Percentiles rank a stretch among this genome's conserved stretches.
These are phyloP conservation scores for Orbilia oligospora DNA, from an alignment of 2,329 filamentous ascomycete genomes.

Conservation along the genomic window DNA sequence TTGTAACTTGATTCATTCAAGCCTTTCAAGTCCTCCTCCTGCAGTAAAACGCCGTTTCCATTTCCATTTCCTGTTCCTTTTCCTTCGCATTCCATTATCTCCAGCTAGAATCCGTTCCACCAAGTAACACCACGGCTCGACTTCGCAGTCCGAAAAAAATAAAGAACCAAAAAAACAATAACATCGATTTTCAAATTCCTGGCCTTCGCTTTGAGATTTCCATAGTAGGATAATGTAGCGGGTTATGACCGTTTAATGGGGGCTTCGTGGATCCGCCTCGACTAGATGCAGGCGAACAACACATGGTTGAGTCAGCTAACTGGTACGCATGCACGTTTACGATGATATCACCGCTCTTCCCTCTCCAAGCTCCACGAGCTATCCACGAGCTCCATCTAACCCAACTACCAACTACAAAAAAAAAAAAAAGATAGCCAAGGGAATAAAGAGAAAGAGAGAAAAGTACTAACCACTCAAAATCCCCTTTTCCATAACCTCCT, in stretches of 20 bases:
- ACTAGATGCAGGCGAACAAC: constrained; percentile 7
- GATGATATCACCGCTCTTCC: constrained; percentile 6
- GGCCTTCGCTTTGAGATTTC: neutral
- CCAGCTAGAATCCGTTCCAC: neutral
- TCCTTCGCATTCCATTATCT: constrained; percentile 3
- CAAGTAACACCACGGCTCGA: neutral
- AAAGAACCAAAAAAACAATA: no score
- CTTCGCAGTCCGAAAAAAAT: neutral
- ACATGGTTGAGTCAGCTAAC: constrained; percentile 15
- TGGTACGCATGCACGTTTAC: neutral
- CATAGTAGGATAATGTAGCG: neutral
- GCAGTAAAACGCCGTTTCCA: constrained; percentile 2
- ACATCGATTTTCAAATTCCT: neutral
- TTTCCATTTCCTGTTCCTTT: neutral
- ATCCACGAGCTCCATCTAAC: no score
- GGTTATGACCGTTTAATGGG: neutral
- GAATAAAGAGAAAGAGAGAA: neutral
- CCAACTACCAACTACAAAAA: neutral
- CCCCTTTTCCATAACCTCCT: constrained; percentile 63
- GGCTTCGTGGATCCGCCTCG: constrained; percentile 41
- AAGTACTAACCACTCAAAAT: constrained; percentile 62
- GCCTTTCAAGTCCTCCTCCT: neutral
- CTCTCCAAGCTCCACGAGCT: neutral
- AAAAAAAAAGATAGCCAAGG: no score
- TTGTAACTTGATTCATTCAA: neutral